These are phyloP conservation scores for Crithidia brevicula DNA, from an alignment of 208 protist genomes.

Conservation along the genomic window DNA sequence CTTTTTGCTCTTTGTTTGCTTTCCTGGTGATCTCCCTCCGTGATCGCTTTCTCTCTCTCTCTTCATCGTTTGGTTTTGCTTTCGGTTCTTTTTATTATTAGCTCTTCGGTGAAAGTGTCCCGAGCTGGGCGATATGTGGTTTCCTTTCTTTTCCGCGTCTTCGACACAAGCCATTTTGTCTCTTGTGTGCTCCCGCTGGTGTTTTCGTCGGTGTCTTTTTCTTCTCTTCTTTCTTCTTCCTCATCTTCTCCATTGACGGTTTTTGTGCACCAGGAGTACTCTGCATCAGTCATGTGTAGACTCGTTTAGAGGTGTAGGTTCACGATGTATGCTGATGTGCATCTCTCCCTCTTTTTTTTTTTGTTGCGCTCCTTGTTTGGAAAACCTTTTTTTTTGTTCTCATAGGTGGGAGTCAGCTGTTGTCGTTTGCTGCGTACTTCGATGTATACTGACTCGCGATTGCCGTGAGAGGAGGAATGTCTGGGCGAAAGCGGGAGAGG, in stretches of 20 bases:
- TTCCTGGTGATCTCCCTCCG: too few species aligned
- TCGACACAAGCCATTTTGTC: neutral
- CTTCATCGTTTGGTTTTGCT: neutral
- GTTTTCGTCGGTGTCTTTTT: neutral
- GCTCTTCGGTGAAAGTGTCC: neutral
- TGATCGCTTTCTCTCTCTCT: constrained; percentile 8
- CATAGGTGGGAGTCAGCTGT: too few species aligned
- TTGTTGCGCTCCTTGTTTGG: neutral
- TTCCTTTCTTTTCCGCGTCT: constrained; percentile 6
- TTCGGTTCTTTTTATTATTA: constrained; percentile 21
- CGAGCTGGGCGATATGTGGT: neutral
- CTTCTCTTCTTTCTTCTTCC: neutral
- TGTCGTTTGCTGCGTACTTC: neutral
- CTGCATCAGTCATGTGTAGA: neutral
- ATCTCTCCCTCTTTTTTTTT: constrained; percentile 4
- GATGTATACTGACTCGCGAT: neutral
- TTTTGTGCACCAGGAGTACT: neutral
- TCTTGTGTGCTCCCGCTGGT: neutral
- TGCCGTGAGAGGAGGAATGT: too few species aligned
- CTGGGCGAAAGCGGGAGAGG: too few species aligned
- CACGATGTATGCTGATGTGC: constrained; percentile 12
- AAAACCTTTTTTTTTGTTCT: constrained; percentile 1
- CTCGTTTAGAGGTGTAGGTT: neutral
- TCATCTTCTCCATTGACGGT: neutral
- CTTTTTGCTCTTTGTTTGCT: neutral